These are phyloP conservation scores for Acacia acuminata DNA, from an alignment of 306 rosid species.

Conservation along the genomic window DNA sequence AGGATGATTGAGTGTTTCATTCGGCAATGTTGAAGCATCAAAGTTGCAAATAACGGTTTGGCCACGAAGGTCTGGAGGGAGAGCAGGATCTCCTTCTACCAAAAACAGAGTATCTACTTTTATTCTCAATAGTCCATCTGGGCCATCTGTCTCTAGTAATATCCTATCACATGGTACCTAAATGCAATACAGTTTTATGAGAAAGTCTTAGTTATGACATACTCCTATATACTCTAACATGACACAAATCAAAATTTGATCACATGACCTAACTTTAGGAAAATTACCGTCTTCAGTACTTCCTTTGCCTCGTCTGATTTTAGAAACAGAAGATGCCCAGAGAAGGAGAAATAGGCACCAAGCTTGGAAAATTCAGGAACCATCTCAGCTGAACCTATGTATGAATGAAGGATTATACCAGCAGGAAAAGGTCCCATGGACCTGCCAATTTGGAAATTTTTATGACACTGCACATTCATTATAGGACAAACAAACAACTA, in stretches of 20 bases:
- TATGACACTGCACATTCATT: background rate
- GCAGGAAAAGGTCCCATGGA: conserved; percentile 81
- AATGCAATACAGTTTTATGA: conserved; percentile 26
- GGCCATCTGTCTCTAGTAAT: conserved; percentile 93
- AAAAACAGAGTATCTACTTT: conserved; percentile 47
- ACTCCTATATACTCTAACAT: background rate
- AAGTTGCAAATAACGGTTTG: conserved; percentile 17
- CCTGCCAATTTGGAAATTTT: conserved; percentile 43
- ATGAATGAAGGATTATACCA: conserved; percentile 87
- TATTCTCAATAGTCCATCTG: conserved; percentile 71
- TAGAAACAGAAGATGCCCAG: conserved; percentile 81
- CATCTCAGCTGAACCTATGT: conserved; percentile 91
- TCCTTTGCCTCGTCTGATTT: conserved; percentile 71
- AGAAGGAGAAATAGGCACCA: conserved; percentile 86
- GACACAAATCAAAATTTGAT: conserved; percentile 3
- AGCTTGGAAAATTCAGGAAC: conserved; percentile 83
- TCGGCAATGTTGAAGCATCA: conserved; percentile 52
- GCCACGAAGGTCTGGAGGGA: conserved; percentile 34
- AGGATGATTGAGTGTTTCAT: conserved; percentile 73
- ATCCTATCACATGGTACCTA: conserved; percentile 79
- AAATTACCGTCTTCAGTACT: conserved; percentile 66
- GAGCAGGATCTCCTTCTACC: conserved; percentile 70
- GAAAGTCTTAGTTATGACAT: conserved; percentile 8
- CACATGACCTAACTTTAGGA: background rate
- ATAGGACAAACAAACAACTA: background rate